Base-by-base conservation (phyloP, 2,329 filamentous ascomycete species). In the Apiospora pterosperma region DNA sequence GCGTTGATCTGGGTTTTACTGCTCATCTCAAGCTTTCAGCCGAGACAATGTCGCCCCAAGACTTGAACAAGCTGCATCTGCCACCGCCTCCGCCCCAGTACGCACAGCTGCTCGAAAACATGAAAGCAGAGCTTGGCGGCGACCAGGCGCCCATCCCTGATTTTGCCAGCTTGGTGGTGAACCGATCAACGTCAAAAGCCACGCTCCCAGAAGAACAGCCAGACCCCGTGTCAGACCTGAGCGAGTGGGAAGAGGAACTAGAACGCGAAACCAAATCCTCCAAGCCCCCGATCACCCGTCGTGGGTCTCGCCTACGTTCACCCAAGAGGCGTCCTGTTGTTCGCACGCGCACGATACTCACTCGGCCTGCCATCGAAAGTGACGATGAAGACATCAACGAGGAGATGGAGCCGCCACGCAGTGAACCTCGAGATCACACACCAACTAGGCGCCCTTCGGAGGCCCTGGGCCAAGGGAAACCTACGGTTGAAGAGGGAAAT, bases 1-100 rank as follows among this genome's bases (percentile, higher is more conserved):
- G 82, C 6, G 80, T 86, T 44, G 82, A 85, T 62, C 77, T 90
- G 16, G 80, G 80, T 0, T 89, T 90, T 67, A 80, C 76, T 0
- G 78, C 76, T 0, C 87, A 90, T 65, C 80, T 83, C 23, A 74
- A 72, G 28, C 73, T 89, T 1, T 80, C 81, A 4, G 70, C 83
- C 1, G 77, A 80, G n/a, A 71, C 72, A 2, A 68, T 69, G 67
- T 36, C 79, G 74, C 61, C 41, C n/a, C 64, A 64, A 63, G 64
- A 62, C 19, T 25, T 59, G 6, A 25, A 44, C 21, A 31, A 36
- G 8, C n/a, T 64, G 4, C 48, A 62, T 58, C 65, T 69, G 21
- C 63, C 63, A 12, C 63, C 70, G 6, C 68, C 81, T 19, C 76
- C 76, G 11, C 70, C 72, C 1, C 81, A 84, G 28, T 86, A 88